Evolutionary conservation across 768 basidiomycete genomes (phyloP).

Genomic region (Kwoniella shandongensis): DNA sequence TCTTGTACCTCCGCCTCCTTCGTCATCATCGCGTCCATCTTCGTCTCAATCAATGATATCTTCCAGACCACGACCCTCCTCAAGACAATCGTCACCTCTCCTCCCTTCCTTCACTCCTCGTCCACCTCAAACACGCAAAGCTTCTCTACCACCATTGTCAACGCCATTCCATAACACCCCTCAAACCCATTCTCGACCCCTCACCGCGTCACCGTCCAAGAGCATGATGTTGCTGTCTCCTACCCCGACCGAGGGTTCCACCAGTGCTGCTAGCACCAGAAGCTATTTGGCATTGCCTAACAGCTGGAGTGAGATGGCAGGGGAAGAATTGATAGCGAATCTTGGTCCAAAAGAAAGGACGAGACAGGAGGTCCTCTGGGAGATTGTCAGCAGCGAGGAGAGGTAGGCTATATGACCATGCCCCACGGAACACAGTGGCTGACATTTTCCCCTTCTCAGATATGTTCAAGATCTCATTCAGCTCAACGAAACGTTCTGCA

Average conservation of each 20-base stretch:
- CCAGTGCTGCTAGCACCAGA: slow-evolving; percentile 15
- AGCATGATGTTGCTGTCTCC: slow-evolving; percentile 23
- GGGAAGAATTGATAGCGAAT: slow-evolving; percentile 89
- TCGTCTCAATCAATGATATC: slow-evolving; percentile 13
- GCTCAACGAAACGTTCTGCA: slow-evolving; percentile 92
- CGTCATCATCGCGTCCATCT: slow-evolving; percentile 3
- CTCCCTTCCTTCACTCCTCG: slow-evolving; percentile 16
- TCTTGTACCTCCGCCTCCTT: not conserved
- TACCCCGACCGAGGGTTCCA: slow-evolving; percentile 28
- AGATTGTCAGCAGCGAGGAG: slow-evolving; percentile 94
- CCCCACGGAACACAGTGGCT: not conserved
- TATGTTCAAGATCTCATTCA: slow-evolving; percentile 86
- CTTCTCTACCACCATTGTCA: slow-evolving; percentile 22
- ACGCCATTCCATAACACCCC: not conserved
- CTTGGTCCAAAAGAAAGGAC: slow-evolving; percentile 91
- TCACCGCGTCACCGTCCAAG: slow-evolving; percentile 20
- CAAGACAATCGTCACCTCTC: slow-evolving; percentile 18
- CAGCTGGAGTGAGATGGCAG: slow-evolving; percentile 87
- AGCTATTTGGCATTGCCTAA: slow-evolving; percentile 41
- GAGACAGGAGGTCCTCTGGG: slow-evolving; percentile 92
- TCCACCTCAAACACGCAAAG: slow-evolving; percentile 23
- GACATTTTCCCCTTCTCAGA: slow-evolving; percentile 56
- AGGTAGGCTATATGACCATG: slow-evolving; percentile 58
- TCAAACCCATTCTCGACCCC: not conserved
- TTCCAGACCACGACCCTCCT: slow-evolving; percentile 15